Evolutionary conservation across 306 rosid genomes (phyloP).

Genomic region (Trifolium subterraneum): DNA sequence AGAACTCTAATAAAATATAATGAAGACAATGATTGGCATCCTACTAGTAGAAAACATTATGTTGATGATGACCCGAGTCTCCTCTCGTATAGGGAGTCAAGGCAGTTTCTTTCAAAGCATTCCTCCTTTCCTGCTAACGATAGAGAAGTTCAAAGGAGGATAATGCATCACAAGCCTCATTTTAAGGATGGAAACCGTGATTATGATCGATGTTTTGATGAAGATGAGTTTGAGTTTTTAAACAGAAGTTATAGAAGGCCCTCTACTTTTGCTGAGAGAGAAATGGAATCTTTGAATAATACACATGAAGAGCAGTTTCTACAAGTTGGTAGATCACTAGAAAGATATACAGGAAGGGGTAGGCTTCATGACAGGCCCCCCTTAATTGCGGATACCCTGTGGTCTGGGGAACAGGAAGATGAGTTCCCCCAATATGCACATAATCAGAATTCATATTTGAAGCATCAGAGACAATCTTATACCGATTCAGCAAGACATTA

Average conservation of each 20-base stretch:
- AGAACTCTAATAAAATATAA: slow-evolving; percentile 34
- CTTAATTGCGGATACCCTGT: slow-evolving; percentile 44
- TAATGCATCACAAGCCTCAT: slow-evolving; percentile 40
- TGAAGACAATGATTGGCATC: slow-evolving; percentile 49
- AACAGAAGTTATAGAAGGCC: slow-evolving; percentile 42
- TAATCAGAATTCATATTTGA: slow-evolving; percentile 35
- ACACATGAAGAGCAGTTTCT: slow-evolving; percentile 44
- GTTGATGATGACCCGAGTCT: slow-evolving; percentile 46
- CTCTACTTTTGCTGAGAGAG: slow-evolving; percentile 37
- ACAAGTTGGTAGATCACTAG: slow-evolving; percentile 38
- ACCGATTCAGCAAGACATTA: slow-evolving; percentile 42
- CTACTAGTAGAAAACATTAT: slow-evolving; percentile 36
- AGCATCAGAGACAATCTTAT: slow-evolving; percentile 43
- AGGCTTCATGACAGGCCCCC: slow-evolving; percentile 41
- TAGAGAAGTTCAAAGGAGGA: slow-evolving; percentile 45
- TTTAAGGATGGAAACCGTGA: slow-evolving; percentile 44
- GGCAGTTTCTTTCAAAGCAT: slow-evolving; percentile 48
- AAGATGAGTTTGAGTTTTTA: slow-evolving; percentile 43
- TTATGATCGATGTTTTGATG: slow-evolving; percentile 41
- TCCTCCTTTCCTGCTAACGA: slow-evolving; percentile 40
- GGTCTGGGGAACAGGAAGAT: slow-evolving; percentile 51
- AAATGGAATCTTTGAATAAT: slow-evolving; percentile 42
- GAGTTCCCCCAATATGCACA: slow-evolving; percentile 39
- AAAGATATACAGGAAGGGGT: slow-evolving; percentile 47
- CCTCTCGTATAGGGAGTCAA: slow-evolving; percentile 48